Base-by-base conservation (phyloP, 2,329 filamentous ascomycete genomes). In the Neofusicoccum ribis region DNA sequence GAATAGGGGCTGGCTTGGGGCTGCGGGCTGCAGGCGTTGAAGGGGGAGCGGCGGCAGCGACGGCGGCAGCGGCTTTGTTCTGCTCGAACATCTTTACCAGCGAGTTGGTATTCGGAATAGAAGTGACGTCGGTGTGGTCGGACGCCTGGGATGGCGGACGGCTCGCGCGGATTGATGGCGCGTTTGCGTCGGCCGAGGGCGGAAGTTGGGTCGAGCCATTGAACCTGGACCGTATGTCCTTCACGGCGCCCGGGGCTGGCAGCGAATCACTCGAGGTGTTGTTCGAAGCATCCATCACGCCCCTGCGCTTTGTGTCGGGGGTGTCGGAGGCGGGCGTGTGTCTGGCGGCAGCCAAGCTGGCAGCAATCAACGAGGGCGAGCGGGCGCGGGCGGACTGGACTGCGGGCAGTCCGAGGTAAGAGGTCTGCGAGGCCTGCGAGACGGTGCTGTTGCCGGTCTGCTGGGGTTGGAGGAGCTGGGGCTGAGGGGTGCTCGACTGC, bases 41-140 rank as follows among this genome's bases (percentile, higher is more conserved):
- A 31, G 27, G 6, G 27, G 3, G 3, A 9, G 41, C 9, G 15
- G 63, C 23, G 1, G 41, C 20, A 11, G 44, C 37, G 3, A 36
- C 5, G 6, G 43, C 20, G 6, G 44, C 37, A 2, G 17, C 7
- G 15, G 31, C 15, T 43, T 46, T 71, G 49, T 79, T 82, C 68
- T 83, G 80, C 76, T 93, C 90, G 69, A 92, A 92, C 78, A 91
- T 83, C 44, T 85, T 85, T 63, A 92, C 88, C 20, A 92, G 80
- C 4, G 87, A 85, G 3, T 82, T 86, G 0, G 89, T 89, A 0
- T 89, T 83, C 27, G 85, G 80, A 58, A 90, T 88, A 5, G 86
- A 80, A 1, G 81, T 83, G 9, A 85, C 84, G 72, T 91, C 86
- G 12, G 82, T 78, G 15, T 77, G 68, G 41, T 79, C 78, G 43